Evolutionary conservation across 2,329 filamentous ascomycete genomes (phyloP), one percentile per base, ranked within the genome.

Genomic region (Elsinoe arachidis): DNA sequence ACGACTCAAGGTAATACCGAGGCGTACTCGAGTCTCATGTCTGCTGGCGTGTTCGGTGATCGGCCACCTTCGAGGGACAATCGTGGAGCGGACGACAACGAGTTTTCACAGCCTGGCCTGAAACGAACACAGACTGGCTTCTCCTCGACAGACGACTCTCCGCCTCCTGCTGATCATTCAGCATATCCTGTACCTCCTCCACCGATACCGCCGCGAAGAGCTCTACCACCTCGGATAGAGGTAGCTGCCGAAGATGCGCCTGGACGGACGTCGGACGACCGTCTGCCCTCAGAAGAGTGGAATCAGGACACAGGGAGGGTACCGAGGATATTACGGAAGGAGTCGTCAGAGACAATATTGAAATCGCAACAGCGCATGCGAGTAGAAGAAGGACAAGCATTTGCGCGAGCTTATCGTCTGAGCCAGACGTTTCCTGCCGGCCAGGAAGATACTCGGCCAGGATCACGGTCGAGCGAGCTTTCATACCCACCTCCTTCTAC

Each of bases 331-430:
- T 30, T 56, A 7, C 39, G 43, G 7, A 47, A 56, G 15, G 54
- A 37, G 17, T 56, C 54, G 21, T 43, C 39, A n/a, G 54, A 56
- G 12, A 23, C 54, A 11, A 56, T 56, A 3, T 11, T 47, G 43
- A 49, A 30, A 5, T 65, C 78, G 7, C 77, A 76, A 57, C 76
- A 76, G 26, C 74, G 72, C 63, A 80, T 80, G 78, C 70, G 76
- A 57, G 71, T 72, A 7, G 78, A 80, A 59, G 78, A 80, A 67
- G 78, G 75, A 5, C 69, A 69, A 56, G 76, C 76, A 9, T 66
- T 80, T 55, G 77, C 80, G 49, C 70, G 76, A 49, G 73, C 69
- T 17, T 58, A 56, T 38, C 54, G 54, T 9, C 43, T 56, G 5
- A 56, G 54, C 33, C 33, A 46, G 4, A 34, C 41, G 10, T 23